Conservation (phyloP, 2,329 filamentous ascomycete species). For the Daldinia sp. region DNA sequence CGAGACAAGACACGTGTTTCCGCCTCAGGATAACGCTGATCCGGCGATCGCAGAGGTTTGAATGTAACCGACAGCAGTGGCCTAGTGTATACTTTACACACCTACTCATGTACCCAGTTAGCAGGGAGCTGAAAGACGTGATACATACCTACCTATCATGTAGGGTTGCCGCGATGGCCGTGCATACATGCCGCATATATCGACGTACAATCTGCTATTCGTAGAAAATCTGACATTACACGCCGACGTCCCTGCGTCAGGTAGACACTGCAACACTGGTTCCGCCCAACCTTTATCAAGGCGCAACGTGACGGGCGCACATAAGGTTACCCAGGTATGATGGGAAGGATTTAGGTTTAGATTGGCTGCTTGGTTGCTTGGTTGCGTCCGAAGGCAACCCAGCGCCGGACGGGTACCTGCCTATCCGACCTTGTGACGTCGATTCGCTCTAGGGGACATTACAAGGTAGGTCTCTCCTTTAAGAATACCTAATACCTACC, state of each 20-base stretch:
- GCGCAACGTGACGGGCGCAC: conserved; percentile 24
- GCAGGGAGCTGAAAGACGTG: no score
- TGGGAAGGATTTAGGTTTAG: not conserved
- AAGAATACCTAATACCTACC: not conserved
- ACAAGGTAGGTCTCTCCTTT: no score
- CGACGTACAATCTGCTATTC: conserved; percentile 1
- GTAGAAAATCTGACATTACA: not conserved
- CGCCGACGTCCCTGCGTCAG: not conserved
- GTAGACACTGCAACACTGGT: conserved; percentile 20
- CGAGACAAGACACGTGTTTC: conserved; percentile 20
- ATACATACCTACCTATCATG: not conserved
- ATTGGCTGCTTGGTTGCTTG: no score
- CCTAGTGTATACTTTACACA: no score
- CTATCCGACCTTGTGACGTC: conserved; percentile 12
- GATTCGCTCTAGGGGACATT: not conserved
- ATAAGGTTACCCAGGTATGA: not conserved
- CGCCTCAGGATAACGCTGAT: not conserved
- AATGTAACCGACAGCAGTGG: not conserved
- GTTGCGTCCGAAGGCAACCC: conserved; percentile 1
- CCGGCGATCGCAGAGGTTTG: not conserved
- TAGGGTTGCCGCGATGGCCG: not conserved
- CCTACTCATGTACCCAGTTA: no score
- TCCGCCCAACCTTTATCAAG: not conserved
- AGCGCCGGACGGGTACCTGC: conserved; percentile 18
- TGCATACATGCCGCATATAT: not conserved